Evolutionary conservation across 768 basidiomycete genomes (phyloP).

Genomic region (Termitomyces sp.): DNA sequence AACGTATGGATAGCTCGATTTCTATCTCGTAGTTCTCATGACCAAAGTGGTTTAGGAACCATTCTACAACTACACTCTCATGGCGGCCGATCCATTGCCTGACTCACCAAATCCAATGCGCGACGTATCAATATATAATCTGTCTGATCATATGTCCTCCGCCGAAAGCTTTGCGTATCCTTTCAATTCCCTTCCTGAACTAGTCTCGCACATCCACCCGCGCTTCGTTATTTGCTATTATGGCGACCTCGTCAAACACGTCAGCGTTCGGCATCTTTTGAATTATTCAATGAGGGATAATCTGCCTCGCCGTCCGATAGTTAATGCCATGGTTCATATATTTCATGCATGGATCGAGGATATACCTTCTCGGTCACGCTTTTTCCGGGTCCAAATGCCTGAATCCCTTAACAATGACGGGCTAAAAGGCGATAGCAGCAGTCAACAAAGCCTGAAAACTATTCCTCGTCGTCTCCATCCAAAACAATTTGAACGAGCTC

Average conservation of each 20-base stretch:
- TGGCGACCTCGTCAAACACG: not conserved
- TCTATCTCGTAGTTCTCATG: not conserved
- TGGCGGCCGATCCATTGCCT: not conserved
- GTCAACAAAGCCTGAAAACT: not conserved
- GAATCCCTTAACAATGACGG: not conserved
- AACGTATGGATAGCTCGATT: not conserved
- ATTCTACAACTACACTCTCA: not conserved
- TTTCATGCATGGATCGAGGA: not conserved
- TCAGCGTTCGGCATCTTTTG: not conserved
- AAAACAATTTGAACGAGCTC: not conserved
- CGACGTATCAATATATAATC: not conserved
- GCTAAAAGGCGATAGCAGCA: not conserved
- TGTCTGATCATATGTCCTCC: not conserved
- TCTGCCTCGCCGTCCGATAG: not conserved
- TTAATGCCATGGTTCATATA: not conserved
- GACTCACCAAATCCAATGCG: not conserved
- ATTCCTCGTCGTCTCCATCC: not conserved
- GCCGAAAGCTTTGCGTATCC: not conserved
- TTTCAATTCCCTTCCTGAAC: not conserved
- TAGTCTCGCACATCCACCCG: not conserved
- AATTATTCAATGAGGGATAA: not conserved
- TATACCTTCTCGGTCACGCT: not conserved
- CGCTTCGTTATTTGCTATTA: not conserved
- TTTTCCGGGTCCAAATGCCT: not conserved
- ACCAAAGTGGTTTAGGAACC: not conserved